A percentile compares a stretch with the other conserved stretches of the same genome.
Evolutionary conservation across 257 asterid species (phyloP).

Genomic region (Ilex aquifolium): DNA sequence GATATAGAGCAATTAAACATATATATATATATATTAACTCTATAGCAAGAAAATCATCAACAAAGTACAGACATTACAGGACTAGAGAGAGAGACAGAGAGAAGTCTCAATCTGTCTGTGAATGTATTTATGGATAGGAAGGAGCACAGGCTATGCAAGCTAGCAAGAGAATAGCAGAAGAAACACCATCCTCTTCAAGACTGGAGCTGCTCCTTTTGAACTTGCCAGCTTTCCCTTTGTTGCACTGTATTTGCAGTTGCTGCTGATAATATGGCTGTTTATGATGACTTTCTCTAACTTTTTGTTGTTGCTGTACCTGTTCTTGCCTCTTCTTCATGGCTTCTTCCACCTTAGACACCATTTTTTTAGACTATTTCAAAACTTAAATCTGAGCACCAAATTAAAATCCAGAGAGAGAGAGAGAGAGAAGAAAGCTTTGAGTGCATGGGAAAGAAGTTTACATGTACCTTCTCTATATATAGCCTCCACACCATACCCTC

Average conservation of each 20-base stretch:
- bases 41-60: too few relatives aligned
- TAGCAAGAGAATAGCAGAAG: slow-evolving; percentile 61
- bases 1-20: too few relatives aligned
- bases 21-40: too few relatives aligned
- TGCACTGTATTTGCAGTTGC: slow-evolving; percentile 27
- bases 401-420: slow-evolving; percentile 8
- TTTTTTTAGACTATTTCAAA: slow-evolving; percentile 2
- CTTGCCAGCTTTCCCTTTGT: slow-evolving; percentile 51
- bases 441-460: slow-evolving; percentile 6
- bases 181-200: slow-evolving; percentile 66
- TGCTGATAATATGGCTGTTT: slow-evolving; percentile 4
- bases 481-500: slow-evolving; percentile 4
- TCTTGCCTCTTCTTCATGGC: slow-evolving; percentile 26
- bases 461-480: slow-evolving; percentile 27
- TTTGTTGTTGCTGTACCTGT: slow-evolving; percentile 4
- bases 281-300: slow-evolving; percentile 21
- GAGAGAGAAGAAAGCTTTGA: not conserved
- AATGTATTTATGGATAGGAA: not conserved
- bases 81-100: too few relatives aligned
- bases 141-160: slow-evolving; percentile 72
- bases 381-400: not conserved
- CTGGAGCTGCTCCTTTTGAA: slow-evolving; percentile 67
- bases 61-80: too few relatives aligned
- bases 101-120: too few relatives aligned
- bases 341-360: slow-evolving; percentile 53